A percentile compares a stretch with the other conserved stretches of the same genome.
Evolutionary conservation across 2,329 filamentous ascomycete species (phyloP).

Genomic region (Scortechinia acanthostroma): DNA sequence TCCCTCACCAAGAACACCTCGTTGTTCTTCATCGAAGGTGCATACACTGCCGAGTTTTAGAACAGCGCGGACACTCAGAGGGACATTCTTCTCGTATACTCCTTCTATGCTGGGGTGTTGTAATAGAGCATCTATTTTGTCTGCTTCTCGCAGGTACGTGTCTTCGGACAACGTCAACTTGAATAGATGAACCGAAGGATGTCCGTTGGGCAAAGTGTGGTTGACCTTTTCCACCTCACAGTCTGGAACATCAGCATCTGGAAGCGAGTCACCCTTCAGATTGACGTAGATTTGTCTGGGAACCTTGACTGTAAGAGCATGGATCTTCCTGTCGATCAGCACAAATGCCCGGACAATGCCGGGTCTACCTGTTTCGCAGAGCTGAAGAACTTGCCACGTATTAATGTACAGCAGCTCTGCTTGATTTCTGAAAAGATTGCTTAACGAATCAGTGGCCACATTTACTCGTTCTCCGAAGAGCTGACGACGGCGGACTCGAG

Average conservation of each 20-base stretch:
- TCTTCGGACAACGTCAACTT: constrained; percentile 86
- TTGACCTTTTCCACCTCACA: constrained; percentile 90
- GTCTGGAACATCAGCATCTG: constrained; percentile 77
- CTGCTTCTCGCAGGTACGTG: constrained; percentile 74
- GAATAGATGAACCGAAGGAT: constrained; percentile 88
- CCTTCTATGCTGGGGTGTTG: constrained; percentile 92
- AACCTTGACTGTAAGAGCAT: constrained; percentile 80
- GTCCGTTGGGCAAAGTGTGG: constrained; percentile 88
- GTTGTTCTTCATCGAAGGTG: constrained; percentile 84
- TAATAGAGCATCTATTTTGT: constrained; percentile 77
- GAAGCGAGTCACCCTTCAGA: constrained; percentile 77
- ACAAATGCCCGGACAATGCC: constrained; percentile 85
- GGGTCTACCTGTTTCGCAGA: constrained; percentile 74
- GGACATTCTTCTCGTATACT: constrained; percentile 90
- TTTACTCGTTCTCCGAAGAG: constrained; percentile 80
- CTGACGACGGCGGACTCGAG: constrained; percentile 76
- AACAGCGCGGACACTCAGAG: constrained; percentile 77
- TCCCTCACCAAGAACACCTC: constrained; percentile 84
- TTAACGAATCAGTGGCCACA: constrained; percentile 50
- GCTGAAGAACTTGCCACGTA: constrained; percentile 90
- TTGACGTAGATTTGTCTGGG: constrained; percentile 87
- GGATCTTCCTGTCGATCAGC: constrained; percentile 86
- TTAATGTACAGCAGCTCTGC: constrained; percentile 83
- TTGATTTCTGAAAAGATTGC: constrained; percentile 78
- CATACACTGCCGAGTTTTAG: constrained; percentile 85